A percentile compares a stretch with the other conserved stretches of the same genome.
These are phyloP conservation scores for Cubamyces sp. DNA, from an alignment of 768 basidiomycete genomes.

Conservation along the genomic window DNA sequence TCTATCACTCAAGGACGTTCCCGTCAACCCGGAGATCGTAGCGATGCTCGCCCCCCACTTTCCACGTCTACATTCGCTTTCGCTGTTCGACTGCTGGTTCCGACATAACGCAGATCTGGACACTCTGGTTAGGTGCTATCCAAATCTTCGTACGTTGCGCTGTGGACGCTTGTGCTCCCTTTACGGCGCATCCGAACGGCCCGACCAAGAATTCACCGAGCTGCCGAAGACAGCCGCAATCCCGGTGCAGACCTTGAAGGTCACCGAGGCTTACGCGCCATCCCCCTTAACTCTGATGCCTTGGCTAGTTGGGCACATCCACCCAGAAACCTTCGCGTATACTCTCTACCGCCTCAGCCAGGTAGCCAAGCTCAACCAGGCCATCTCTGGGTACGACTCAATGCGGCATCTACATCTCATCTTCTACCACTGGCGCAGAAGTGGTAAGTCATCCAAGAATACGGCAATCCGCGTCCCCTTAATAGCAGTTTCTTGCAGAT, in stretches of 20 bases:
- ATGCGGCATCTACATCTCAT: conserved; percentile 21
- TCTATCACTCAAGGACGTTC: conserved; percentile 14
- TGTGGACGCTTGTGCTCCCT: conserved; percentile 19
- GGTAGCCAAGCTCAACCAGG: conserved; percentile 17
- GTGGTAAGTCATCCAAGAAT: neutral
- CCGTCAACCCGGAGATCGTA: conserved; percentile 9
- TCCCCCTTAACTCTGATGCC: conserved; percentile 22
- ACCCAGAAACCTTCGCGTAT: conserved; percentile 16
- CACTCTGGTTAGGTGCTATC: conserved; percentile 11
- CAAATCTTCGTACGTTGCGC: conserved; percentile 15
- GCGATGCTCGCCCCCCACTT: conserved; percentile 8
- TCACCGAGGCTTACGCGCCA: conserved; percentile 22
- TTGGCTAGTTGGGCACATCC: conserved; percentile 14
- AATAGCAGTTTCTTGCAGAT: neutral
- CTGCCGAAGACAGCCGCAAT: neutral
- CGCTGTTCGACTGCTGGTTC: conserved; percentile 26
- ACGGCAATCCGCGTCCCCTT: too few species aligned
- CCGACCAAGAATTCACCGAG: neutral
- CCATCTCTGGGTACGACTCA: conserved; percentile 6
- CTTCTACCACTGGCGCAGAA: conserved; percentile 19
- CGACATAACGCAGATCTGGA: conserved; percentile 20
- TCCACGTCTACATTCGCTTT: conserved; percentile 12
- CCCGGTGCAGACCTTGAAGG: conserved; percentile 16
- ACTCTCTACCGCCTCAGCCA: conserved; percentile 23
- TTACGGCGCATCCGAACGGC: neutral